Evolutionary conservation across 306 rosid species (phyloP).

Genomic region (Chamaecrista fasciculata): DNA sequence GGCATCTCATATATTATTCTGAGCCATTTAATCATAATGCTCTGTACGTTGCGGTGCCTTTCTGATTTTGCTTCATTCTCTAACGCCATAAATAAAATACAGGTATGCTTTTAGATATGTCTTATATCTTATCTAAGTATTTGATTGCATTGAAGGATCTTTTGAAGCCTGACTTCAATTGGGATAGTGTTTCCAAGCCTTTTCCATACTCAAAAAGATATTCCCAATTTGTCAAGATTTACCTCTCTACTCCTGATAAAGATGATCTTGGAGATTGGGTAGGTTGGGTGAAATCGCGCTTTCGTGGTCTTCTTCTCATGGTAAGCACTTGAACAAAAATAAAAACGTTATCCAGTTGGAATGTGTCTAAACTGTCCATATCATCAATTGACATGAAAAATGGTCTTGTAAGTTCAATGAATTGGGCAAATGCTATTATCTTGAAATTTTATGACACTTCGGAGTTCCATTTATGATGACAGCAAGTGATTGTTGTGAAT

Average conservation of each 20-base stretch:
- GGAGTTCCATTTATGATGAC: too few relatives aligned
- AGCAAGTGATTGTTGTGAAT: not conserved
- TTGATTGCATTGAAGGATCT: slow-evolving; percentile 39
- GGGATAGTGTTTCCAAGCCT: slow-evolving; percentile 38
- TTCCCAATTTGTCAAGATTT: slow-evolving; percentile 38
- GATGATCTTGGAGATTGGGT: slow-evolving; percentile 45
- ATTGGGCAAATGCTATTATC: not conserved
- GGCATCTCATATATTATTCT: not conserved
- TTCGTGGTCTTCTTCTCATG: slow-evolving; percentile 39
- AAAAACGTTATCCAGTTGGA: not conserved
- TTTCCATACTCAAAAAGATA: slow-evolving; percentile 39
- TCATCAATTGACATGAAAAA: not conserved
- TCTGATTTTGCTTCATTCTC: slow-evolving; percentile 4
- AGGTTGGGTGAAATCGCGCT: slow-evolving; percentile 48
- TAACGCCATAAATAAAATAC: not conserved
- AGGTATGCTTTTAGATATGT: not conserved
- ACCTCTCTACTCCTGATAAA: slow-evolving; percentile 31
- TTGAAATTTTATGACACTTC: too few relatives aligned
- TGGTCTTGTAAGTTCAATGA: not conserved
- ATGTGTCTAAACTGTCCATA: not conserved
- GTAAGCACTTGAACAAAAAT: slow-evolving; percentile 21
- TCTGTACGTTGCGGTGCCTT: not conserved
- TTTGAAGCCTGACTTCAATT: slow-evolving; percentile 34
- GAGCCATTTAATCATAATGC: slow-evolving; percentile 5
- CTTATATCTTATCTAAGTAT: slow-evolving; percentile 15